Evolutionary conservation across 129 eudicot species (phyloP), one percentile per base, ranked within the genome.

Genomic region (Tagetes erecta): DNA sequence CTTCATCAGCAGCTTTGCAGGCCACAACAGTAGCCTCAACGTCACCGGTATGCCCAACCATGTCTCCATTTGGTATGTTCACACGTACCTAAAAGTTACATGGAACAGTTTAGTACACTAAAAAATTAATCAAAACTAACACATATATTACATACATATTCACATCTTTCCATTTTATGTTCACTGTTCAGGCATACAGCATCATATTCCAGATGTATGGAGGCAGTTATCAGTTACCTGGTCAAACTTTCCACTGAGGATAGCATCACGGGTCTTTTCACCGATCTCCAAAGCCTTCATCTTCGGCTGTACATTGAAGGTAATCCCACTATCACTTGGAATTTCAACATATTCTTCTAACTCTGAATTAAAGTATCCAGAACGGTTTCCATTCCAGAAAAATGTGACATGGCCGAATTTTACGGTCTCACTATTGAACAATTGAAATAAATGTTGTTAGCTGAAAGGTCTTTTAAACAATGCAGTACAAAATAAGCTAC

Each of bases 31-130:
- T 93, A 9, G 98, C 98, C 38, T 86, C 81, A 75, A 89, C 82
- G 44, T 93, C 98, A 79, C 98, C 96, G 1, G 96, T 93, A 79
- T 90, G 98, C 70, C 98, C 98, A 66, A 93, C 98, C 98, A 93
- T 93, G 81, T 93, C 98, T 45, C 92, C 75, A 64, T 90, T 93
- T 44, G 98, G 98, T 12, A 93, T 80, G 89, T 93, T 93, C 62
- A 93, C 96, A 60, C 98, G 98, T 31, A 90, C 90, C 98, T 93
- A 44, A 73, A 76, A 68, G 13, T 3, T 39, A 58, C 41, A 78
- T 34, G 10, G 11, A 34, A 42, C 13, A 68, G 33, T 38, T 66
- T 65, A 40, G 40, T 41, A 14, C 40, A 20, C 6, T 35, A 47
- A 64, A 6, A 40, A 27, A 20, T 33, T 10, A 52, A 10, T 64